Base-by-base conservation (phyloP, 768 basidiomycete genomes). In the Pulveroboletus ravenelii region DNA sequence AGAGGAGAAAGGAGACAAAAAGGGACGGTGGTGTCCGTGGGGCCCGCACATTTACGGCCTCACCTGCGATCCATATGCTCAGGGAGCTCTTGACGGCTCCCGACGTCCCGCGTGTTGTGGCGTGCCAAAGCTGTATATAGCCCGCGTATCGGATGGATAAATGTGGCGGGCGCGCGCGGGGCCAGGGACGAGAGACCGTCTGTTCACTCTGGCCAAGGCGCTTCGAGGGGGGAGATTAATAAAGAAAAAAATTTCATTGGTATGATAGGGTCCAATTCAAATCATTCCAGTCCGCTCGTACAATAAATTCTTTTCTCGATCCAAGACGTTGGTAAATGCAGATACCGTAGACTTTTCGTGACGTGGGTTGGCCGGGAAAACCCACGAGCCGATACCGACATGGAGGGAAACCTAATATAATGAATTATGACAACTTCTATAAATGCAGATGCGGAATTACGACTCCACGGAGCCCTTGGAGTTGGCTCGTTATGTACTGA, bases 401-500 rank as follows among this genome's bases (percentile, higher is more conserved):
- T 15, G 30, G 20, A 44, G 43, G 14, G 18, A 44, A 44, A 34
- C 13, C 14, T 44, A 44, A 44, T 32, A 15, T 44, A 44, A 31
- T 42, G 29, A 13, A 44, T 44, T 44, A 31, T 32, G 31, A 44
- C 32, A 44, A 10, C 12, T 23, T 35, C 32, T 25, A 34, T 25
- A 23, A 25, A 13, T 4, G 23, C 15, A n/a, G 40, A 43, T 31
- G 36, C 36, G 39, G 40, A 27, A 41, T 47, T 18, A 32, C 27
- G 27, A 44, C 46, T 58, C 62, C 65, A 64, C 58, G 65, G 60
- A 58, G 37, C 55, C 55, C 62, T 53, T 66, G 64, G 64, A 54
- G 56, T 48, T 54, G 39, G 10, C 5, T 20, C 15, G 49, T 35
- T 34, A 15, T 43, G 14, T 12, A 25, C 8, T 56, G 53, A 60